Evolutionary conservation across 129 eudicot species (phyloP).

Genomic region (Saussurea involucrata): DNA sequence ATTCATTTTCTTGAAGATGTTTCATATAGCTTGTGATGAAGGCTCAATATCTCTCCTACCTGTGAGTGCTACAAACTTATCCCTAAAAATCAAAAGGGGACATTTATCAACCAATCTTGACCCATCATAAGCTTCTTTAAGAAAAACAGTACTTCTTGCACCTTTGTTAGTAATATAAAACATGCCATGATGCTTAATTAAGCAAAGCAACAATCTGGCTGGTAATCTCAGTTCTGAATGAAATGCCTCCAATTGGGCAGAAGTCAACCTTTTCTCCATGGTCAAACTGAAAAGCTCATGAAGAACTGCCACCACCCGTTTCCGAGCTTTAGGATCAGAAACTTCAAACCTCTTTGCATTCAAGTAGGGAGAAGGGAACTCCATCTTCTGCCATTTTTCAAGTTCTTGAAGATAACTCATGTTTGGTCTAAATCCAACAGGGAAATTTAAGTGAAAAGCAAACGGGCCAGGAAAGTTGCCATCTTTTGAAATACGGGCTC

Average conservation of each 20-base stretch:
- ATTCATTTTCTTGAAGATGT: slow-evolving; percentile 3
- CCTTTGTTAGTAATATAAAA: slow-evolving; percentile 92
- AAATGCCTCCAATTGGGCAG: slow-evolving; percentile 74
- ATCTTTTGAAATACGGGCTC: slow-evolving; percentile 59
- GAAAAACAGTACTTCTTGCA: slow-evolving; percentile 67
- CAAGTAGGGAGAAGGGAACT: slow-evolving; percentile 83
- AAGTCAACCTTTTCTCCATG: slow-evolving; percentile 81
- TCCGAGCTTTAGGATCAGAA: slow-evolving; percentile 77
- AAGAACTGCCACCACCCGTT: slow-evolving; percentile 79
- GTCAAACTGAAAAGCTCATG: slow-evolving; percentile 90
- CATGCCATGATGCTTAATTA: slow-evolving; percentile 85
- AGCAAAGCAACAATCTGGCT: slow-evolving; percentile 69
- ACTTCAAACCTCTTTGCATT: slow-evolving; percentile 72
- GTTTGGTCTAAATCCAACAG: slow-evolving; percentile 85
- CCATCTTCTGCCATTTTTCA: slow-evolving; percentile 78
- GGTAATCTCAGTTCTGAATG: slow-evolving; percentile 72
- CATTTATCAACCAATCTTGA: slow-evolving; percentile 65
- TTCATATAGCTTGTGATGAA: slow-evolving; percentile 21
- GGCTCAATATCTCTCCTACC: slow-evolving; percentile 55
- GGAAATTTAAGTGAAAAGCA: slow-evolving; percentile 65
- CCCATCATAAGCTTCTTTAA: slow-evolving; percentile 92
- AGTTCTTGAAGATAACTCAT: slow-evolving; percentile 76
- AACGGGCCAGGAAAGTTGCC: slow-evolving; percentile 75
- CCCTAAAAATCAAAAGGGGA: slow-evolving; percentile 55
- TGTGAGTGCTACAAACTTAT: slow-evolving; percentile 54